Evolutionary conservation across 805 yeast genomes (phyloP).

Genomic region (Suhomyces sp.): DNA sequence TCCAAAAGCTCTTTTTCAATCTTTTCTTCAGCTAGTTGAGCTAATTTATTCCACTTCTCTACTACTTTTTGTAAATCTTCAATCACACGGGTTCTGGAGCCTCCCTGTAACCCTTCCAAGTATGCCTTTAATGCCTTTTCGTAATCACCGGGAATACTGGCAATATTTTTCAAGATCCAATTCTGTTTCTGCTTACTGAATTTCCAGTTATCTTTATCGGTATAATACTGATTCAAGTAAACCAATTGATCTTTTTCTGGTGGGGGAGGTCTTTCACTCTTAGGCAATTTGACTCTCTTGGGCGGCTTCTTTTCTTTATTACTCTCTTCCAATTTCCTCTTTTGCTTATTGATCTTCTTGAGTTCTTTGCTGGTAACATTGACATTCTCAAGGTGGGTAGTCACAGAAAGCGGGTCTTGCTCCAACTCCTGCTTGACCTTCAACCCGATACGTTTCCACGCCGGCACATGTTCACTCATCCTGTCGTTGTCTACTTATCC

Average conservation of each 20-base stretch:
- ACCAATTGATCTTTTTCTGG: slow-evolving; percentile 75
- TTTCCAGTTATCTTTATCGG: slow-evolving; percentile 67
- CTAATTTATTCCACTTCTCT: slow-evolving; percentile 54
- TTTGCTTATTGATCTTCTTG: slow-evolving; percentile 38
- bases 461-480: slow-evolving; percentile 47
- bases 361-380: slow-evolving; percentile 41
- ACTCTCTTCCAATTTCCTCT: slow-evolving; percentile 21
- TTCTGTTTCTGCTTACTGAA: slow-evolving; percentile 84
- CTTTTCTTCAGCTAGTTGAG: slow-evolving; percentile 39
- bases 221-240: slow-evolving; percentile 56
- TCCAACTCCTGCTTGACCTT: slow-evolving; percentile 49
- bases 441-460: slow-evolving; percentile 80
- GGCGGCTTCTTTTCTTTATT: slow-evolving; percentile 52
- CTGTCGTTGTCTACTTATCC: not conserved
- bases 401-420: slow-evolving; percentile 43
- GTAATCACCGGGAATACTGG: slow-evolving; percentile 50
- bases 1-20: slow-evolving; percentile 35
- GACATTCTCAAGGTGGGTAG: slow-evolving; percentile 45
- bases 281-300: slow-evolving; percentile 67
- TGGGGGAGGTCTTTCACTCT: slow-evolving; percentile 62
- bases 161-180: slow-evolving; percentile 70
- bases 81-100: slow-evolving; percentile 56
- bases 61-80: slow-evolving; percentile 47
- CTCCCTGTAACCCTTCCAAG: slow-evolving; percentile 65
- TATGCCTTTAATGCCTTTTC: slow-evolving; percentile 50